phyloP scores from a whole-genome alignment of 441 rosid species.

The Gossypium lobatum region DNA sequence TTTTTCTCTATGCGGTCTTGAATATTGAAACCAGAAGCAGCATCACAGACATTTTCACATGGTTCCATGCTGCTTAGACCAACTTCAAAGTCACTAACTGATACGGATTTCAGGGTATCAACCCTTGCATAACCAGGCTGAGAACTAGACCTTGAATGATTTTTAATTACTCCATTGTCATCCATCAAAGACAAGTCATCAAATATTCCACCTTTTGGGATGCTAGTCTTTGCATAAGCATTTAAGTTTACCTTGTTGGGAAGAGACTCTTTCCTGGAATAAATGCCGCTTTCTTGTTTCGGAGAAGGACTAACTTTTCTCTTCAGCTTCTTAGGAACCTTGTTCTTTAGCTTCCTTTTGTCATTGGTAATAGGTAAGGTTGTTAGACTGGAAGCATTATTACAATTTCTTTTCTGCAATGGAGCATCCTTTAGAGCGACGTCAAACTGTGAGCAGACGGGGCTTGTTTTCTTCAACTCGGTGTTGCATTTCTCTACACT shows the following conservation, averaged over 20 bases:
- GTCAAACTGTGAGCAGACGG: conserved; percentile 13
- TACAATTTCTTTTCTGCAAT: conserved; percentile 19
- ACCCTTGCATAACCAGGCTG: conserved; percentile 11
- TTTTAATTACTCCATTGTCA: conserved; percentile 10
- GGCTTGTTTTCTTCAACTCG: conserved; percentile 19
- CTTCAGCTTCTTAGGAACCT: conserved; percentile 30
- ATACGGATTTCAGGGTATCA: conserved; percentile 20
- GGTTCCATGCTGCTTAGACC: conserved; percentile 14
- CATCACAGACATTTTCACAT: conserved; percentile 6
- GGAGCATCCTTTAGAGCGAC: conserved; percentile 18
- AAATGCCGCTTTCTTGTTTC: conserved; percentile 21
- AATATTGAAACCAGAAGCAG: conserved; percentile 17
- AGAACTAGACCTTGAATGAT: conserved; percentile 16
- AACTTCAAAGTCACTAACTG: conserved; percentile 20
- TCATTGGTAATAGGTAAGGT: conserved; percentile 18
- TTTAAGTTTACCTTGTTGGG: conserved; percentile 21
- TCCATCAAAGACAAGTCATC: conserved; percentile 10
- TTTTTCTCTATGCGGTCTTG: conserved; percentile 18
- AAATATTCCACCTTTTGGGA: conserved; percentile 14
- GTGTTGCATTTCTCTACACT: conserved; percentile 18
- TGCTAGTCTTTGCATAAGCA: conserved; percentile 5
- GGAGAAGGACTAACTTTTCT: conserved; percentile 23
- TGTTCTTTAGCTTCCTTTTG: conserved; percentile 24
- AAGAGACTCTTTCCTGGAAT: conserved; percentile 23
- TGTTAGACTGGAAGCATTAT: conserved; percentile 17